These are phyloP conservation scores for Botrytis sinoallii DNA, from an alignment of 2,329 filamentous ascomycete species.

Conservation along the genomic window DNA sequence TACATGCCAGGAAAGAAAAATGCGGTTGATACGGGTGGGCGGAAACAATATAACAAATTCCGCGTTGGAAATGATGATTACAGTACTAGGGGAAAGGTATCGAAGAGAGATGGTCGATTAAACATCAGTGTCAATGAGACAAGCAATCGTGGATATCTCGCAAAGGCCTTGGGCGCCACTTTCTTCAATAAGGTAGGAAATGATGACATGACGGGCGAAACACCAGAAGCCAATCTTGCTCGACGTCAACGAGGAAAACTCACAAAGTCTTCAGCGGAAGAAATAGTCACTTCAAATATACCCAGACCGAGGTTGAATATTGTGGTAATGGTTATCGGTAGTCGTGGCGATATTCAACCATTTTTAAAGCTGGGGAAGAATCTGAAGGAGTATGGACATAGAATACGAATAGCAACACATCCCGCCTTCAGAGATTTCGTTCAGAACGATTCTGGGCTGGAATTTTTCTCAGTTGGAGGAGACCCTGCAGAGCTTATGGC, in stretches of 20 bases:
- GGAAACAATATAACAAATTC: slow-evolving; percentile 50
- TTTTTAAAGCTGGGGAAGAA: slow-evolving; percentile 74
- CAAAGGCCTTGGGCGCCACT: slow-evolving; percentile 66
- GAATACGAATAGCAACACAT: slow-evolving; percentile 76
- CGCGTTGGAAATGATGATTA: slow-evolving; percentile 62
- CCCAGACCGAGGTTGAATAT: slow-evolving; percentile 56
- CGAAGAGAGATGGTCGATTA: slow-evolving; percentile 65
- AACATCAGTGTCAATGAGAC: slow-evolving; percentile 71
- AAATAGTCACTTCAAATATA: slow-evolving; percentile 20
- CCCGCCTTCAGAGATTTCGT: slow-evolving; percentile 75
- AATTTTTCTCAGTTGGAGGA: slow-evolving; percentile 78
- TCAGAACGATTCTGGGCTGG: slow-evolving; percentile 66
- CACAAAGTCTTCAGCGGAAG: slow-evolving; percentile 29
- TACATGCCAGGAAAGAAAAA: slow-evolving; percentile 8
- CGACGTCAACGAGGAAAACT: slow-evolving; percentile 31
- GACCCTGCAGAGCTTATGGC: slow-evolving; percentile 80
- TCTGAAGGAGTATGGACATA: slow-evolving; percentile 69
- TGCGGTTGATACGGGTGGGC: slow-evolving; percentile 7
- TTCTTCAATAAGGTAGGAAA: slow-evolving; percentile 52
- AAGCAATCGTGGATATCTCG: slow-evolving; percentile 66
- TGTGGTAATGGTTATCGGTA: slow-evolving; percentile 81
- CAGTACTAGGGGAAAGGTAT: slow-evolving; percentile 61
- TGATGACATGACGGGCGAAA: slow-evolving; percentile 19
- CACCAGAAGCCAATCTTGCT: background rate
- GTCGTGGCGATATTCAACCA: slow-evolving; percentile 75